phyloP scores from a whole-genome alignment of 371 early-diverging fungal species.

The Mucor velutinosus region DNA sequence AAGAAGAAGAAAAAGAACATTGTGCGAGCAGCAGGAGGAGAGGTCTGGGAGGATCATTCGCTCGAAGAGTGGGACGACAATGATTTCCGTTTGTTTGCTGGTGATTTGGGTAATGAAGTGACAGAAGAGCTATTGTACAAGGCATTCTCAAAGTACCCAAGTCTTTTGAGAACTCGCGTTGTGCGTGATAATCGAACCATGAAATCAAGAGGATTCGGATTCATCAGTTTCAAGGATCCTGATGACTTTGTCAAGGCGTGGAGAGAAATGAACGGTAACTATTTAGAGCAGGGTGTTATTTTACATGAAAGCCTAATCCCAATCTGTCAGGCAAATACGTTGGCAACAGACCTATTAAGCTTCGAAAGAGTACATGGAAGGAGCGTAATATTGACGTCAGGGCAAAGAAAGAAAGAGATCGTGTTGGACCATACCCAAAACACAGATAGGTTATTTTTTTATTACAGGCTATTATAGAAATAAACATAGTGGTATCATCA shows the following conservation, averaged over 20 bases:
- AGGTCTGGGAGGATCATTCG: slow-evolving; percentile 94
- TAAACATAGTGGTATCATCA: slow-evolving; percentile 7
- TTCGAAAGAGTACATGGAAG: slow-evolving; percentile 93
- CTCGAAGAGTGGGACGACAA: slow-evolving; percentile 90
- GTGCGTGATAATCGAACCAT: slow-evolving; percentile 78
- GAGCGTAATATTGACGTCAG: slow-evolving; percentile 82
- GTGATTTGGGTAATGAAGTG: slow-evolving; percentile 89
- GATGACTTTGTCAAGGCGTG: slow-evolving; percentile 84
- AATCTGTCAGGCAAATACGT: slow-evolving; percentile 85
- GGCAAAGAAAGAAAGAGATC: slow-evolving; percentile 50
- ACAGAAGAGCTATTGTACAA: slow-evolving; percentile 78
- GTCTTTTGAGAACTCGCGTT: slow-evolving; percentile 76
- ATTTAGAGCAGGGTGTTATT: neutral
- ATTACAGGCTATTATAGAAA: neutral
- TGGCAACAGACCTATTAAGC: slow-evolving; percentile 92
- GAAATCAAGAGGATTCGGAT: slow-evolving; percentile 84
- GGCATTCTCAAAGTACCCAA: slow-evolving; percentile 81
- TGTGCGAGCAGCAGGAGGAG: slow-evolving; percentile 87
- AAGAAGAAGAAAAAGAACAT: slow-evolving; percentile 61
- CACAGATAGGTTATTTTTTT: slow-evolving; percentile 18
- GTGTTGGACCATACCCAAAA: slow-evolving; percentile 48
- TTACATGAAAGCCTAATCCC: neutral
- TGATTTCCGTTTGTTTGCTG: slow-evolving; percentile 86
- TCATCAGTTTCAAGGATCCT: slow-evolving; percentile 81
- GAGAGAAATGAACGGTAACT: slow-evolving; percentile 88